Conservation (phyloP, 306 rosid genomes). For the Echinosophora koreensis region DNA sequence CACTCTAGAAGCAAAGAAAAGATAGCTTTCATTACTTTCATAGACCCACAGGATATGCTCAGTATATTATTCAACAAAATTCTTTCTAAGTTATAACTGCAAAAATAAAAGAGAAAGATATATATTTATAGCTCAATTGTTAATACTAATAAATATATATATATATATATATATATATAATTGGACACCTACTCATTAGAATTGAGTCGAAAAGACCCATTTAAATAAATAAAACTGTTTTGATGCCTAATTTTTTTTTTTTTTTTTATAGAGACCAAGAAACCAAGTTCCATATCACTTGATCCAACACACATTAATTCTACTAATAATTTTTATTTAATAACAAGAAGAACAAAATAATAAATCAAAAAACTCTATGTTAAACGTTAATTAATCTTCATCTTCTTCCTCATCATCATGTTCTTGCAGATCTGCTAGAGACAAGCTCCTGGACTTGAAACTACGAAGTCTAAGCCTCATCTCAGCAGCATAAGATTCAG, state of each 20-base stretch:
- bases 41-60: conserved; percentile 42
- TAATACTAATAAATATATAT: no score
- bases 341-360: conserved; percentile 31
- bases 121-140: neutral
- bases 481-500: conserved; percentile 50
- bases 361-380: neutral
- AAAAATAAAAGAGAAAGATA: neutral
- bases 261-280: no score
- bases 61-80: conserved; percentile 40
- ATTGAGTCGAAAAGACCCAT: no score
- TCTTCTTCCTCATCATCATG: conserved; percentile 59
- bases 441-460: conserved; percentile 74
- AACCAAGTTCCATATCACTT: no score
- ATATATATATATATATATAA: no score
- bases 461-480: conserved; percentile 61
- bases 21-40: conserved; percentile 15
- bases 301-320: no score
- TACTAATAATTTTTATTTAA: conserved; percentile 42
- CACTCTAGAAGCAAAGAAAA: conserved; percentile 18
- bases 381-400: conserved; percentile 38
- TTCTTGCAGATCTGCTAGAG: conserved; percentile 87
- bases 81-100: neutral
- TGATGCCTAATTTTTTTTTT: no score
- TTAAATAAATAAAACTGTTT: no score
- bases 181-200: no score